A percentile compares a stretch with the other conserved stretches of the same genome.
These are phyloP conservation scores for Solidago caesia DNA, from an alignment of 129 eudicot genomes.

Conservation along the genomic window DNA sequence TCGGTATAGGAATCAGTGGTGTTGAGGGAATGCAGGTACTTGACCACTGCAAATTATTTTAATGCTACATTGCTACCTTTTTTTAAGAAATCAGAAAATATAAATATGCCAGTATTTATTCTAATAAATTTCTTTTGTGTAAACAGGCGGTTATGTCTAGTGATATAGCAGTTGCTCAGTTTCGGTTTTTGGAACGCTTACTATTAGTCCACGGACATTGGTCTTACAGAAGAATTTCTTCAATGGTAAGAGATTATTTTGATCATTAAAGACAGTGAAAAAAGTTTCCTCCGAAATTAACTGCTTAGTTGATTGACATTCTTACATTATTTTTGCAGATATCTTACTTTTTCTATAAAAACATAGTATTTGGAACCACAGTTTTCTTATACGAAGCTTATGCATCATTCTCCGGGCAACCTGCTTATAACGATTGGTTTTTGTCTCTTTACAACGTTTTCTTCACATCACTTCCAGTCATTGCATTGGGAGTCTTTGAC, in stretches of 20 bases:
- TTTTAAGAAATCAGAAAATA: neutral
- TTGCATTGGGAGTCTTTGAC: constrained; percentile 72
- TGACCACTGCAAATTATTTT: neutral
- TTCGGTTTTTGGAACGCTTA: constrained; percentile 73
- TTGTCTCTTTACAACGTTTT: constrained; percentile 53
- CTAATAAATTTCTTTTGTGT: neutral
- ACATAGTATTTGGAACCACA: constrained; percentile 64
- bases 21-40: constrained; percentile 70
- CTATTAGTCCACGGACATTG: constrained; percentile 82
- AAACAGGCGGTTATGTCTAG: constrained; percentile 80
- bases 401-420: constrained; percentile 62
- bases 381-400: constrained; percentile 60
- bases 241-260: constrained; percentile 49
- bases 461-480: constrained; percentile 63
- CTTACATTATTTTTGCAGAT: constrained; percentile 38
- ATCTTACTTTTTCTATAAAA: constrained; percentile 75
- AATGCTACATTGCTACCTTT: neutral
- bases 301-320: constrained; percentile 3
- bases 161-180: constrained; percentile 76
- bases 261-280: neutral
- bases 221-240: constrained; percentile 80
- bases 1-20: constrained; percentile 73
- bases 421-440: constrained; percentile 68
- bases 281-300: neutral
- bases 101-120: neutral